These are phyloP conservation scores for Paramecium biaurelia DNA, from an alignment of 73 alveolate species.

Conservation along the genomic window DNA sequence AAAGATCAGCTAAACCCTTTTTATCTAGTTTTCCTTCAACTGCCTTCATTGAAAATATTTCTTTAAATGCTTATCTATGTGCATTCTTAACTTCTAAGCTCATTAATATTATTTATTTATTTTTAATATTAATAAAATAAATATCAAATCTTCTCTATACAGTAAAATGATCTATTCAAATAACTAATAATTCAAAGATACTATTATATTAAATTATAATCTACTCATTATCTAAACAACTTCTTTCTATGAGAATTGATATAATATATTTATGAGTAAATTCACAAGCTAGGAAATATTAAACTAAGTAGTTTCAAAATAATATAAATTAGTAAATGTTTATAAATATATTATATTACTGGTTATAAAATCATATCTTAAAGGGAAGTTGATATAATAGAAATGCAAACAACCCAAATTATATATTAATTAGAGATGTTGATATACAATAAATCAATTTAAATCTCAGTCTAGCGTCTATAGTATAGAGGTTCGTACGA, in stretches of 20 bases:
- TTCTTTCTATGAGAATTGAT: too few species aligned
- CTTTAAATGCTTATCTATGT: slow-evolving; percentile 57
- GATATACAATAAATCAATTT: not conserved
- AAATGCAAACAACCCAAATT: not conserved
- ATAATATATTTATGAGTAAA: too few species aligned
- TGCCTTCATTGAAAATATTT: slow-evolving; percentile 56
- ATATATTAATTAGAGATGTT: not conserved
- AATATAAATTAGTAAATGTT: too few species aligned
- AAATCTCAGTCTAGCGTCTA: slow-evolving; percentile 64
- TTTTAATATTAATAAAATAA: not conserved
- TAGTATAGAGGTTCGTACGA: slow-evolving; percentile 89
- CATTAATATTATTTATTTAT: not conserved
- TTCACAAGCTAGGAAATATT: too few species aligned
- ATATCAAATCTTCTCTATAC: not conserved
- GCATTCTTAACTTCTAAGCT: slow-evolving; percentile 63
- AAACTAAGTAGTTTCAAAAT: too few species aligned
- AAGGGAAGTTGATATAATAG: not conserved
- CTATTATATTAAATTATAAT: too few species aligned
- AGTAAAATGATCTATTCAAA: not conserved
- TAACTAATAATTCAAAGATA: too few species aligned
- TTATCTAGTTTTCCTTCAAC: slow-evolving; percentile 59
- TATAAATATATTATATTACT: too few species aligned
- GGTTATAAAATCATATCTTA: not conserved
- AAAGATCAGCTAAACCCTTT: slow-evolving; percentile 61
- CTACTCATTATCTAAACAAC: too few species aligned